Evolutionary conservation across 2,329 filamentous ascomycete genomes (phyloP).

Genomic region (Bipolaris gigantea): DNA sequence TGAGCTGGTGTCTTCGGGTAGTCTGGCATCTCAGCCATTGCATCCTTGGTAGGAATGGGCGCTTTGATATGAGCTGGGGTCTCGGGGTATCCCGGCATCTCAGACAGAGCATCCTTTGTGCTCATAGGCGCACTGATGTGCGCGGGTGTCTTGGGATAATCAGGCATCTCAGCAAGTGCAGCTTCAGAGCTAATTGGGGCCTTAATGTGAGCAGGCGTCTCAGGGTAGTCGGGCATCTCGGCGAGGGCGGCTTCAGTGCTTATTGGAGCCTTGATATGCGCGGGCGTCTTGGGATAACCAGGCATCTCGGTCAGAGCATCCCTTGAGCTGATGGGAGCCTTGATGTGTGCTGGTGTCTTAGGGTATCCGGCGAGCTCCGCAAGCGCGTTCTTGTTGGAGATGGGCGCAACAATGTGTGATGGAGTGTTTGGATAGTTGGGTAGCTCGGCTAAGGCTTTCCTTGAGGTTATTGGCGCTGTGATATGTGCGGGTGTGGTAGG

Average conservation of each 20-base stretch:
- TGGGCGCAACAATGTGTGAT: slow-evolving; percentile 23
- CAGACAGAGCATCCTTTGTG: slow-evolving; percentile 12
- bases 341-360: slow-evolving; percentile 31
- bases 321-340: slow-evolving; percentile 18
- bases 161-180: slow-evolving; percentile 7
- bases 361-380: slow-evolving; percentile 26
- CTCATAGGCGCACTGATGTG: slow-evolving; percentile 10
- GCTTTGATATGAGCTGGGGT: slow-evolving; percentile 15
- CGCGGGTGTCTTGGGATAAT: slow-evolving; percentile 18
- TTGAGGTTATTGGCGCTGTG: slow-evolving; percentile 19
- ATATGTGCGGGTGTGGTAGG: slow-evolving; percentile 21
- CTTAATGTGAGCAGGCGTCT: slow-evolving; percentile 12
- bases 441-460: slow-evolving; percentile 21
- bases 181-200: slow-evolving; percentile 1
- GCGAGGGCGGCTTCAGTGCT: slow-evolving; percentile 5
- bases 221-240: slow-evolving; percentile 11
- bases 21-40: slow-evolving; percentile 3
- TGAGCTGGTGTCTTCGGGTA: slow-evolving; percentile 8
- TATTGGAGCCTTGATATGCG: slow-evolving; percentile 19
- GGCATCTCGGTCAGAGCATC: slow-evolving; percentile 26
- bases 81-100: slow-evolving; percentile 21
- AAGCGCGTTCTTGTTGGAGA: slow-evolving; percentile 20
- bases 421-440: slow-evolving; percentile 30
- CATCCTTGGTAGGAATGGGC: background rate
- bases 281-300: slow-evolving; percentile 26